phyloP scores from a whole-genome alignment of 2,329 filamentous ascomycete genomes.

The Fusarium sp. region DNA sequence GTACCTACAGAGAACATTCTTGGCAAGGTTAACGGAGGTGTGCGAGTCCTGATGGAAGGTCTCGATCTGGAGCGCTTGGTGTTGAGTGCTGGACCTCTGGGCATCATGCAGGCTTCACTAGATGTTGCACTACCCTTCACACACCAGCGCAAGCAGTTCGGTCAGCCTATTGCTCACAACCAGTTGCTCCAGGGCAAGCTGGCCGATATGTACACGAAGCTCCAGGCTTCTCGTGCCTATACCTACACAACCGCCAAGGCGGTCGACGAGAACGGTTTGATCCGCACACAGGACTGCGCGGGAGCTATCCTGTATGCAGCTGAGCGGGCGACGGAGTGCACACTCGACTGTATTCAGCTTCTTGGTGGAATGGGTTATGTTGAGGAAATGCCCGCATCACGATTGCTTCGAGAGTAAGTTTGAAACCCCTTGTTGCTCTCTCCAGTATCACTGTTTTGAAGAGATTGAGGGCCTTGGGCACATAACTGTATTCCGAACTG shows the following conservation, averaged over 20 bases:
- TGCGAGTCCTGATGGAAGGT: conserved; percentile 93
- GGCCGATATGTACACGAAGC: conserved; percentile 97
- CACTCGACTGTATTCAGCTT: conserved; percentile 89
- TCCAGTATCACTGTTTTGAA: not conserved
- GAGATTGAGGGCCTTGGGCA: not conserved
- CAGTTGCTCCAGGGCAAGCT: conserved; percentile 93
- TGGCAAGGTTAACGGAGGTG: conserved; percentile 81
- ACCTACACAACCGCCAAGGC: conserved; percentile 83
- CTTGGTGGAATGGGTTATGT: conserved; percentile 96
- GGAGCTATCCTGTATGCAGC: conserved; percentile 94
- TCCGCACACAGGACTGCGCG: conserved; percentile 91
- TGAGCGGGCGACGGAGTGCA: conserved; percentile 86
- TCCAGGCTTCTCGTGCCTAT: conserved; percentile 84
- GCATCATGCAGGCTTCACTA: conserved; percentile 91
- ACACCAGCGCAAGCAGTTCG: conserved; percentile 90
- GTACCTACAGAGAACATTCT: conserved; percentile 85
- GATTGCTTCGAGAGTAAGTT: conserved; percentile 76
- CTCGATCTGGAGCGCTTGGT: conserved; percentile 94
- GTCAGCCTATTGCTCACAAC: conserved; percentile 85
- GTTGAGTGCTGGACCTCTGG: conserved; percentile 87
- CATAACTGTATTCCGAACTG: not conserved
- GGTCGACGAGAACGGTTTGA: conserved; percentile 78
- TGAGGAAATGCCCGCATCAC: conserved; percentile 91
- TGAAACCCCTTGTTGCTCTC: not conserved
- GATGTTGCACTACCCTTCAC: conserved; percentile 89